Conservation (phyloP, 352 stramenopile species). For the Elongisporangium anandrum region DNA sequence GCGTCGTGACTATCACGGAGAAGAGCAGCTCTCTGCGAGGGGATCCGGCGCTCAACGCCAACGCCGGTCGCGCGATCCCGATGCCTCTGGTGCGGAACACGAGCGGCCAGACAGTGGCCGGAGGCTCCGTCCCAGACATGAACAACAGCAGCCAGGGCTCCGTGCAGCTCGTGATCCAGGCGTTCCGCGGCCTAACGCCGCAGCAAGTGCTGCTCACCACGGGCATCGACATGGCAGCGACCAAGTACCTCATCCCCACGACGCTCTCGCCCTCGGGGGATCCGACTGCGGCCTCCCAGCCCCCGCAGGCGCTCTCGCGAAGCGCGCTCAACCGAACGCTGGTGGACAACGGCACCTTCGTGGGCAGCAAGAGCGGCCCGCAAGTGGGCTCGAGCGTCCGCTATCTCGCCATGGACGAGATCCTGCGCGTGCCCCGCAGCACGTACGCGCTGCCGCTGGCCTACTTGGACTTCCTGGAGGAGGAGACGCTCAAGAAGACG, state of each 20-base stretch:
- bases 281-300: slow-evolving; percentile 6
- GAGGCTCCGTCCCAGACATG: not conserved
- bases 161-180: slow-evolving; percentile 48
- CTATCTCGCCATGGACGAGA: slow-evolving; percentile 72
- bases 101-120: not conserved
- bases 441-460: slow-evolving; percentile 73
- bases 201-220: slow-evolving; percentile 55
- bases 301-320: slow-evolving; percentile 21
- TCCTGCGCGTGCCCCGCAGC: slow-evolving; percentile 62
- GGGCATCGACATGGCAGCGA: slow-evolving; percentile 64
- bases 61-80: not conserved
- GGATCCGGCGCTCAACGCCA: slow-evolving; percentile 7
- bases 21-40: slow-evolving; percentile 12
- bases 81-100: not conserved
- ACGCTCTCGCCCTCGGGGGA: slow-evolving; percentile 34
- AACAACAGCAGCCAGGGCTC: slow-evolving; percentile 28
- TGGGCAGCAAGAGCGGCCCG: slow-evolving; percentile 31
- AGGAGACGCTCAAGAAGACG: slow-evolving; percentile 50
- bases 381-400: slow-evolving; percentile 23
- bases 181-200: slow-evolving; percentile 38
- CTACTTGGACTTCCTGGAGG: slow-evolving; percentile 71
- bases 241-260: slow-evolving; percentile 75
- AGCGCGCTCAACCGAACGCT: slow-evolving; percentile 21
- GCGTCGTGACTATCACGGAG: slow-evolving; percentile 42
- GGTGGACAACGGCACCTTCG: slow-evolving; percentile 64